Conservation (phyloP, 805 yeast species). For the Barnettozyma wickerhamii region DNA sequence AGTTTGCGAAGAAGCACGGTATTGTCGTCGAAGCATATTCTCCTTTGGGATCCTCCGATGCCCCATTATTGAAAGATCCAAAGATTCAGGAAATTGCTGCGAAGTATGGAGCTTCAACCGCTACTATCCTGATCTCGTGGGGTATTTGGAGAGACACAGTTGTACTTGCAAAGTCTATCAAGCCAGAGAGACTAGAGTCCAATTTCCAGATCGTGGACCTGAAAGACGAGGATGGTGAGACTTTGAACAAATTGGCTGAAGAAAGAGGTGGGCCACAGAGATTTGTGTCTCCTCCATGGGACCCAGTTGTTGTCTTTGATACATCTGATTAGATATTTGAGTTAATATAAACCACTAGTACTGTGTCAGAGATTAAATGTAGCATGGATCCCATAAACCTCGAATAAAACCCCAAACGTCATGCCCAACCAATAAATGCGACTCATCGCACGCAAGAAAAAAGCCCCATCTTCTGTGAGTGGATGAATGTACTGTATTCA, state of each 20-base stretch:
- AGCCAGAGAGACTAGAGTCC: slow-evolving; percentile 37
- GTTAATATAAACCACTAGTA: too few species aligned
- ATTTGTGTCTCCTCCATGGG: slow-evolving; percentile 19
- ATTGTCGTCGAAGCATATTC: slow-evolving; percentile 19
- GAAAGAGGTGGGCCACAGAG: slow-evolving; percentile 27
- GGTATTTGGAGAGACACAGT: slow-evolving; percentile 52
- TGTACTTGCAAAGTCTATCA: slow-evolving; percentile 48
- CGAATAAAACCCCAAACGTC: too few species aligned
- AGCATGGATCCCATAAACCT: too few species aligned
- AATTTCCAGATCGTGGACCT: slow-evolving; percentile 31
- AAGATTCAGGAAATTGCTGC: slow-evolving; percentile 41
- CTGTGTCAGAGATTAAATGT: too few species aligned
- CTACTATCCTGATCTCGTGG: slow-evolving; percentile 57
- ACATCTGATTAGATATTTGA: slow-evolving; percentile 10
- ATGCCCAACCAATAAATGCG: too few species aligned
- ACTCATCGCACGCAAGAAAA: too few species aligned
- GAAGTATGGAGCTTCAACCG: slow-evolving; percentile 38
- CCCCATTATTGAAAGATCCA: slow-evolving; percentile 30
- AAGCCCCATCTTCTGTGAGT: too few species aligned
- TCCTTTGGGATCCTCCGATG: slow-evolving; percentile 17
- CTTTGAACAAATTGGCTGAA: slow-evolving; percentile 26
- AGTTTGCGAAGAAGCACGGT: slow-evolving; percentile 13
- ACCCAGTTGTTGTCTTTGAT: slow-evolving; percentile 36
- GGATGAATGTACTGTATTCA: too few species aligned
- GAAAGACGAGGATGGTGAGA: slow-evolving; percentile 32